Base-by-base conservation (phyloP, 2,329 filamentous ascomycete genomes). In the Thielaviopsis euricoi region DNA sequence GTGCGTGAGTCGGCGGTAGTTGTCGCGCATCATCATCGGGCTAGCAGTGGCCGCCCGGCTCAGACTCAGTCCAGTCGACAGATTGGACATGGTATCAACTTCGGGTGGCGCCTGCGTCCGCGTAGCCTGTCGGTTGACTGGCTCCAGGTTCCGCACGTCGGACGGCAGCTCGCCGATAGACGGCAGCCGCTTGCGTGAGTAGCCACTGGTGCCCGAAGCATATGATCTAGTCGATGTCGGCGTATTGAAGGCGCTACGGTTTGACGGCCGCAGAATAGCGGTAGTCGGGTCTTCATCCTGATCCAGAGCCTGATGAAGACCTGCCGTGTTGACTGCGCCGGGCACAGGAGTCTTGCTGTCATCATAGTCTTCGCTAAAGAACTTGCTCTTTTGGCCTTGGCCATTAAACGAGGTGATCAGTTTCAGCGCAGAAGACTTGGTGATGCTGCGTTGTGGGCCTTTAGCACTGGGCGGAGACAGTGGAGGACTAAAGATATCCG, bases 401-500 rank as follows among this genome's bases (percentile, higher is more conserved):
- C 83, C 80, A 7, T 82, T 86, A 65, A 98, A 97, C 0, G 86
- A 85, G 0, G 93, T 97, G 65, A 97, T 94, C 1, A 97, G 79
- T 68, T 94, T 95, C 61, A 97, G 74, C 0, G 91, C 82, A 10
- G 89, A 87, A 26, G 85, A 84, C 72, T 94, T 94, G 13, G 84
- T 82, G 55, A 88, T 81, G 71, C 78, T 78, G 62, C 78, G 73
- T 67, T 80, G 75, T 56, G 80, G 78, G 1, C 79, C 79, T 61
- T 74, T 76, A 61, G 77, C 78, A 55, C 80, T 81, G 0, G 86
- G 86, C 9, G 87, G 86, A 1, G 87, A 90, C n/a, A 88, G 68
- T 2, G 86, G 80, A 17, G 85, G 82, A 66, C 87, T 86, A 6
- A 87, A 70, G 40, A 84, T 79, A 60, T 71, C 76, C 22, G 82